Conservation (phyloP, 306 rosid genomes). For the Quercus bicolor region DNA sequence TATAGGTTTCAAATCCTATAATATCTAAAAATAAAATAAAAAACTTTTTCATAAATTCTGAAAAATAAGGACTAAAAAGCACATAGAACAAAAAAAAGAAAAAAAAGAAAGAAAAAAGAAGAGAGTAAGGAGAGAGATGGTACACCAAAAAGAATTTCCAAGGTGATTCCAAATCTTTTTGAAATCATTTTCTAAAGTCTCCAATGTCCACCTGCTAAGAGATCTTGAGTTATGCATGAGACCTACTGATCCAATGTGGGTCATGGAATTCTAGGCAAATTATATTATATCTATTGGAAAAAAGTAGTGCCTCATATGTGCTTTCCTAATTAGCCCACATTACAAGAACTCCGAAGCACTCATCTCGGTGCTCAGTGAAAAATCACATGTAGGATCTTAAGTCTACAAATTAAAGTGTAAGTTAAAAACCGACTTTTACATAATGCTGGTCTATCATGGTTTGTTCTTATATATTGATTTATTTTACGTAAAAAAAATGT, state of each 20-base stretch:
- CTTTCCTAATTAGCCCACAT: no score
- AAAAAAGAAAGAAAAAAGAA: background rate
- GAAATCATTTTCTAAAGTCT: background rate
- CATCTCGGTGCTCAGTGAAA: background rate
- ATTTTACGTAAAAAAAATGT: no score
- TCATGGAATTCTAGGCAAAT: constrained; percentile 23
- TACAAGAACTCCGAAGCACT: no score
- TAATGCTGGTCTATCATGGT: no score
- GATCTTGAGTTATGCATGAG: constrained; percentile 30
- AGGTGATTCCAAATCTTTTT: no score
- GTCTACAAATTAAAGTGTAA: background rate
- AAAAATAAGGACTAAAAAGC: background rate
- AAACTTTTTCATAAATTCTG: no score
- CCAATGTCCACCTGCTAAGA: constrained; percentile 29
- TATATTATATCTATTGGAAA: background rate
- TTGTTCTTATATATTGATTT: no score
- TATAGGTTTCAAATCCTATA: no score
- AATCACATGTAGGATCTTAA: background rate
- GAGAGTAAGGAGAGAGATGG: background rate
- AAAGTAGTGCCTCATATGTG: no score
- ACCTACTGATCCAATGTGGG: constrained; percentile 35
- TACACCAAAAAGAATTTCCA: no score
- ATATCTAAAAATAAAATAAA: no score
- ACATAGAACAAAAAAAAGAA: background rate
- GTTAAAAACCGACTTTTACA: background rate